Conservation (phyloP, 148 eudicot species). For the Camellia japonica region DNA sequence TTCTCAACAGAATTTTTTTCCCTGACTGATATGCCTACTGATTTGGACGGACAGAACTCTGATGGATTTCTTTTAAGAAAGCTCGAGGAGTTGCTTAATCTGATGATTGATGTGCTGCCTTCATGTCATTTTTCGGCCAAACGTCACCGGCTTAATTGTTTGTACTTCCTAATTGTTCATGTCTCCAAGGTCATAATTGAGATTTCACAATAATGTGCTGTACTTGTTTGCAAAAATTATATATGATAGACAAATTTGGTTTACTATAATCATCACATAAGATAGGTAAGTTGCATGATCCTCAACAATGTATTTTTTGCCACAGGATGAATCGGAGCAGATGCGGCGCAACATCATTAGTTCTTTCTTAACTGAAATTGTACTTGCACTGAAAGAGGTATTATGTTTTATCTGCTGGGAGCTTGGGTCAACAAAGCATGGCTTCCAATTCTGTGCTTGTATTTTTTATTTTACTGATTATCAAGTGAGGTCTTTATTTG, state of each 20-base stretch:
- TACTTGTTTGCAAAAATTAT: not conserved
- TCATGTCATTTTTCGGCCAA: conserved; percentile 92
- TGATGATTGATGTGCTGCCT: conserved; percentile 75
- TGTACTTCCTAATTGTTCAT: conserved; percentile 71
- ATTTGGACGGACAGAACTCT: conserved; percentile 40
- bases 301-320: not conserved
- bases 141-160: conserved; percentile 88
- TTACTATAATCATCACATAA: not conserved
- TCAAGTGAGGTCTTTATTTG: not conserved
- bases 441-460: not conserved
- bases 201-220: not conserved
- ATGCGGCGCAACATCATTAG: conserved; percentile 43
- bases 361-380: conserved; percentile 80
- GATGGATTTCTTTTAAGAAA: conserved; percentile 60
- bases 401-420: not conserved
- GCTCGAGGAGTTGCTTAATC: conserved; percentile 54
- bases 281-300: not conserved
- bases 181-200: conserved; percentile 56
- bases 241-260: not conserved
- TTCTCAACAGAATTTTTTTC: not conserved
- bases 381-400: conserved; percentile 97
- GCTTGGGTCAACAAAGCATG: not conserved
- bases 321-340: conserved; percentile 65
- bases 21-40: not conserved
- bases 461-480: not conserved